Percentiles rank a stretch among this genome's conserved stretches.
Evolutionary conservation across 352 stramenopile genomes (phyloP).

Genomic region (Phytophthora aleatoria): DNA sequence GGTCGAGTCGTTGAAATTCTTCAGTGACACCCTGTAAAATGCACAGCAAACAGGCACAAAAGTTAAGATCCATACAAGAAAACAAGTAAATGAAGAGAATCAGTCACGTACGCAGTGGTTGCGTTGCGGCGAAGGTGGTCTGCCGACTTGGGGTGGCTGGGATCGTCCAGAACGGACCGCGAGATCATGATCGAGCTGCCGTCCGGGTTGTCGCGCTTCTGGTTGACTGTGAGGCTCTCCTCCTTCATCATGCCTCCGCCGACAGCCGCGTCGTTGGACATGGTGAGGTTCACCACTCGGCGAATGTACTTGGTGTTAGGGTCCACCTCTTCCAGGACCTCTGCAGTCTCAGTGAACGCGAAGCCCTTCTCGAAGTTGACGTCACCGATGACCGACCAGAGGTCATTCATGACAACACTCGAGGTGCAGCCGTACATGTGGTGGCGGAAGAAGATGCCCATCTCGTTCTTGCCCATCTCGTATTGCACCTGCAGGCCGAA

Average conservation of each 20-base stretch:
- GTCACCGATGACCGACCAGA: constrained; percentile 82
- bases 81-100: constrained; percentile 3
- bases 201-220: constrained; percentile 82
- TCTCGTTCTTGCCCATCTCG: constrained; percentile 87
- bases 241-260: constrained; percentile 84
- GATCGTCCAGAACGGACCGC: constrained; percentile 69
- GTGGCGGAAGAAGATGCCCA: constrained; percentile 88
- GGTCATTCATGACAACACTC: constrained; percentile 66
- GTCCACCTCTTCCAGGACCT: constrained; percentile 79
- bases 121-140: constrained; percentile 81
- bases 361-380: constrained; percentile 84
- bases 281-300: constrained; percentile 80
- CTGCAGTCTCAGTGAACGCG: constrained; percentile 75
- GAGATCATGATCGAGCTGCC: constrained; percentile 75
- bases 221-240: constrained; percentile 73
- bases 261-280: constrained; percentile 71
- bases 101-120: constrained; percentile 68
- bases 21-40: constrained; percentile 66
- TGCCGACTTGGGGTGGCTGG: constrained; percentile 62
- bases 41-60: constrained; percentile 6
- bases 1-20: constrained; percentile 80
- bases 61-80: constrained; percentile 7
- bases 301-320: constrained; percentile 83
- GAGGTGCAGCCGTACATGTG: constrained; percentile 84
- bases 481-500: constrained; percentile 90